Evolutionary conservation across 83 land plant genomes (phyloP), one percentile per base, ranked within the genome.

Genomic region (Picea mariana): DNA sequence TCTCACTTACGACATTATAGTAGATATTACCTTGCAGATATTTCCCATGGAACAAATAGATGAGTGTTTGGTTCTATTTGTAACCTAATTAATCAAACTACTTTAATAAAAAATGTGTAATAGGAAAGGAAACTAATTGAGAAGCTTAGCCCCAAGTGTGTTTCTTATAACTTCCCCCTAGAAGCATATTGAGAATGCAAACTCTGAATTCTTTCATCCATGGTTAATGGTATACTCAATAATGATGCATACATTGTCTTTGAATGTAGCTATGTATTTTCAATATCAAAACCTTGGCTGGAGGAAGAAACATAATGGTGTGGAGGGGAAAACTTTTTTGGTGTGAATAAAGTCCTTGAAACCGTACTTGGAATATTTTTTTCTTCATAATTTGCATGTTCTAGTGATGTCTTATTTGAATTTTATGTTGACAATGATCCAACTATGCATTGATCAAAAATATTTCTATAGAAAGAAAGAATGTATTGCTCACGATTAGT

Each of bases 401-500:
- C 85, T 13, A 91, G 92, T 85, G 95, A 92, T 69, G 89, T 68
- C 52, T 75, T 58, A 26, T 66, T 72, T 67, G 95, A 92, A 81
- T 78, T 88, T 75, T 85, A 89, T 62, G 77, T 84, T 4, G 97
- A 91, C 52, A 91, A 47, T 16, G 96, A 63, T 12, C 83, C 64
- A 83, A 89, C 86, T 24, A 86, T 75, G 77, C 92, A 85, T 17
- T 96, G 92, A 20, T 94, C 94, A 84, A 95, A 91, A 20, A 97
- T 84, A 61, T 85, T 90, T 82, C 99, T 90, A 78, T 97, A 97
- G 26, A 97, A 88, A 62, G 94, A 83, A n/a, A 97, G 91, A 55
- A 97, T 95, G 86, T 92, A 97, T 69, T 95, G 93, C 84, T 97
- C 99, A 6, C 96, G 86, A 68, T 91, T 89, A 55, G 93, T 93